These are phyloP conservation scores for Mycena venus DNA, from an alignment of 768 basidiomycete genomes.

Conservation along the genomic window DNA sequence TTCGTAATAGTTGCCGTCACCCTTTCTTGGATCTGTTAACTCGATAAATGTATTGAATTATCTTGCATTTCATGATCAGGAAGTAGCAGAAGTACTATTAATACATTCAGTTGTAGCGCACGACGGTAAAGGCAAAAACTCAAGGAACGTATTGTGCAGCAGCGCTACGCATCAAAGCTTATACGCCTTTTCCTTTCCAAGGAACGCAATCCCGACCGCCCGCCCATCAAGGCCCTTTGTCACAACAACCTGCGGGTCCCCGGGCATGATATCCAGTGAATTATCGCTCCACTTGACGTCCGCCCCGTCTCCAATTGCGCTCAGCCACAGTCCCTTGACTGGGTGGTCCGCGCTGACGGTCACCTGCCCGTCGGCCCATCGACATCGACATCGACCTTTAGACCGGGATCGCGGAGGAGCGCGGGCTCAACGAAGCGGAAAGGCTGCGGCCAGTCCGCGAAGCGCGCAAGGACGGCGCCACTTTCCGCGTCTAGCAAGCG, in stretches of 20 bases:
- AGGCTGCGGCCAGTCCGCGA: slow-evolving; percentile 88
- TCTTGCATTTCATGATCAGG: no score
- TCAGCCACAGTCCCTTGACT: slow-evolving; percentile 83
- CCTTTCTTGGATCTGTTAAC: no score
- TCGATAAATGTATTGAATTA: no score
- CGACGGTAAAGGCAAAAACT: background rate
- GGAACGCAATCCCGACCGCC: slow-evolving; percentile 58
- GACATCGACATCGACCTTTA: slow-evolving; percentile 55
- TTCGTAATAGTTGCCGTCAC: background rate
- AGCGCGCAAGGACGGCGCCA: slow-evolving; percentile 73
- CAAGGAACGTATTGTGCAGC: no score
- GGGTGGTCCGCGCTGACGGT: slow-evolving; percentile 65
- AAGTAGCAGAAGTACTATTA: no score
- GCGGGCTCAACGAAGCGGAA: slow-evolving; percentile 74
- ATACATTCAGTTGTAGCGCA: no score
- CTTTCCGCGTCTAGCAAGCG: slow-evolving; percentile 66
- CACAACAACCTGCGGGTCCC: slow-evolving; percentile 72
- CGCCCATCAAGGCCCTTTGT: slow-evolving; percentile 72
- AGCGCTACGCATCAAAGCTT: background rate
- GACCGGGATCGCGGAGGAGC: slow-evolving; percentile 66
- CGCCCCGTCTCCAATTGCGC: slow-evolving; percentile 55
- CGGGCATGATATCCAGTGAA: slow-evolving; percentile 86
- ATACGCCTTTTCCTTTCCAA: slow-evolving; percentile 48
- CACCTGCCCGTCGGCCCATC: slow-evolving; percentile 56
- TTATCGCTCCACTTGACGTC: slow-evolving; percentile 83